Evolutionary conservation across 768 basidiomycete species (phyloP), one percentile per base, ranked within the genome.

Genomic region (Asterophora parasitica): DNA sequence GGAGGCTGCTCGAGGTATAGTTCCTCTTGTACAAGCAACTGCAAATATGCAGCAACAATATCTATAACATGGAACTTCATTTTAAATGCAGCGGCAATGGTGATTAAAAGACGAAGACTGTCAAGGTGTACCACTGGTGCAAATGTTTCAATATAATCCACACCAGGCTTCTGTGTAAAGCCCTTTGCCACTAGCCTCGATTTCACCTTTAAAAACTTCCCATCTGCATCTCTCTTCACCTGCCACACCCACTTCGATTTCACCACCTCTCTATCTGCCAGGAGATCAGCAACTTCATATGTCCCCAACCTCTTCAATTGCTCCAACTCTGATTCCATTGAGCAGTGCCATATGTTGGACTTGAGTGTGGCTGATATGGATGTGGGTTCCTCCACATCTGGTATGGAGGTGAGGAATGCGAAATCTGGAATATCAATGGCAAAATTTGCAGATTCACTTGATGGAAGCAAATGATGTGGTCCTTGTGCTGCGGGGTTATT

Each of bases 11-110:
- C 7, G 66, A 75, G 72, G 33, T 65, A 74, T 9, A n/a, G n/a
- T n/a, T n/a, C n/a, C n/a, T n/a, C n/a, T n/a, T n/a, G n/a, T n/a
- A n/a, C n/a, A n/a, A n/a, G n/a, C n/a, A n/a, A n/a, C n/a, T n/a
- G n/a, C n/a, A n/a, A n/a, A 75, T 65, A 71, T 7, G 70, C 37
- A 15, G 32, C 23, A 13, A 42, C 34, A 64, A 61, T 23, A 52
- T 81, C 71, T 7, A 76, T 57, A 39, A 58, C 64, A 15, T 71
- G 54, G 4, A 78, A 37, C 4, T 74, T 58, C 50, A 67, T n/a
- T n/a, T n/a, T n/a, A n/a, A n/a, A n/a, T n/a, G n/a, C n/a, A 0
- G 72, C 70, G 0, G 73, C 64, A 17, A 74, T 37, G 2, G 71
- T 65, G 3, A 78, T 57, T 0, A 68, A 3, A 0, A 60, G 43